Evolutionary conservation across 2,329 filamentous ascomycete genomes (phyloP), one percentile per base, ranked within the genome.

Genomic region (Apiospora rasikravindrae): DNA sequence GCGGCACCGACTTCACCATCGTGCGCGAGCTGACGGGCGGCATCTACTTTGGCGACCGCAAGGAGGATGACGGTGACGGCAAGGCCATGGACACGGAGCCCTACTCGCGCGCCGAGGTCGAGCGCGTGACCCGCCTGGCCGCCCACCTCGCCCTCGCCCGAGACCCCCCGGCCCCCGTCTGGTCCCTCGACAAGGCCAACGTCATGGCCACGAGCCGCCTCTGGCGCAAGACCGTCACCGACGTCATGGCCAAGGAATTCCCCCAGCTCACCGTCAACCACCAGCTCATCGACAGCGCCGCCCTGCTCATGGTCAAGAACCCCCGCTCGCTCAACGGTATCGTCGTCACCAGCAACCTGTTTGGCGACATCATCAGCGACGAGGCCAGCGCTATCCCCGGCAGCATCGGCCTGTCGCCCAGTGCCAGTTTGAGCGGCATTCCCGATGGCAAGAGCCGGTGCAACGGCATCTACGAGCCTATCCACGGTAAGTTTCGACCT

Each of bases 251-350:
- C 77, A 92, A 92, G 76, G 96, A 98, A 87, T 98, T 97, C 85
- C 95, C 96, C 2, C 90, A 96, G 81, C 84, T 98, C 66, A 90
- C 93, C 85, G 85, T 97, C 61, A 90, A 91, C 76, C 96, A 98
- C 82, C 95, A 98, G 82, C 89, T 98, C 69, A 98, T 98, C 81
- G 96, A 98, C 85, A 94, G 91, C 71, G 96, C 96, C n/a, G 96
- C 96, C 76, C 98, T 98, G 95, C 87, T 98, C 77, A 94, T 98
- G 93, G 90, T 98, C 80, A 98, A 97, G 91, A 96, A 95, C 84
- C 96, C 96, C 13, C 88, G 92, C 14, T 90, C 91, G 29, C 87
- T 98, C 70, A 98, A 98, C 82, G 96, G 96, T 70, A 91, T 98
- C 47, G 90, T 98, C 67, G 91, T 98, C 75, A 97, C 95, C 16